A percentile compares a stretch with the other conserved stretches of the same genome.
phyloP scores from a whole-genome alignment of 2,329 filamentous ascomycete species.

The Dothidotthia symphoricarpi region DNA sequence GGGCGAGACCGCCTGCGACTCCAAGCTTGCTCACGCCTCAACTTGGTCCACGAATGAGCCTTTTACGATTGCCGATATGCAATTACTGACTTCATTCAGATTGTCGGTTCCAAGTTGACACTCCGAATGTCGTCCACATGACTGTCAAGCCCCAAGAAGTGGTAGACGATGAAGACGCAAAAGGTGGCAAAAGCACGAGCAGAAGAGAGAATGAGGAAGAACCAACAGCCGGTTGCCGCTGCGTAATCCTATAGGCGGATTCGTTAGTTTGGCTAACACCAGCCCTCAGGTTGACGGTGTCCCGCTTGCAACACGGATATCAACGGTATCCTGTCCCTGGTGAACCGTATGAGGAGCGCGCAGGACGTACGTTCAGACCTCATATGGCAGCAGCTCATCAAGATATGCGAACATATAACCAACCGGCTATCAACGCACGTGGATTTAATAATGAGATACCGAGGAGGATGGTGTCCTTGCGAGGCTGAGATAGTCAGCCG shows the following conservation, averaged over 20 bases:
- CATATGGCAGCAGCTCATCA: too few species aligned
- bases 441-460: too few species aligned
- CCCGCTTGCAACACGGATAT: too few species aligned
- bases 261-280: neutral
- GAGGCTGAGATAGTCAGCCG: too few species aligned
- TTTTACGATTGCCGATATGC: neutral
- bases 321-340: too few species aligned
- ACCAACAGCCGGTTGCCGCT: conserved; percentile 60
- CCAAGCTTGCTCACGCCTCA: conserved; percentile 2
- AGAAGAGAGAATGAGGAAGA: conserved; percentile 56
- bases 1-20: conserved; percentile 5
- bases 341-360: too few species aligned
- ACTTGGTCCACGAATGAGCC: neutral
- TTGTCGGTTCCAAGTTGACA: conserved; percentile 71
- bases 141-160: conserved; percentile 82
- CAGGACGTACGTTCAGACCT: too few species aligned
- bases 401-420: too few species aligned
- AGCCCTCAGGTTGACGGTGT: too few species aligned
- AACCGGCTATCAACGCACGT: too few species aligned
- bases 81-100: conserved; percentile 52
- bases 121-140: conserved; percentile 90
- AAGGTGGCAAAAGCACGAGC: conserved; percentile 58
- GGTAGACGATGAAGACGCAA: conserved; percentile 75
- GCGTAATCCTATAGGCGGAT: conserved; percentile 57
- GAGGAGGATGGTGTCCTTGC: neutral